These are phyloP conservation scores for Canavalia ensiformis DNA, from an alignment of 306 rosid species.

Conservation along the genomic window DNA sequence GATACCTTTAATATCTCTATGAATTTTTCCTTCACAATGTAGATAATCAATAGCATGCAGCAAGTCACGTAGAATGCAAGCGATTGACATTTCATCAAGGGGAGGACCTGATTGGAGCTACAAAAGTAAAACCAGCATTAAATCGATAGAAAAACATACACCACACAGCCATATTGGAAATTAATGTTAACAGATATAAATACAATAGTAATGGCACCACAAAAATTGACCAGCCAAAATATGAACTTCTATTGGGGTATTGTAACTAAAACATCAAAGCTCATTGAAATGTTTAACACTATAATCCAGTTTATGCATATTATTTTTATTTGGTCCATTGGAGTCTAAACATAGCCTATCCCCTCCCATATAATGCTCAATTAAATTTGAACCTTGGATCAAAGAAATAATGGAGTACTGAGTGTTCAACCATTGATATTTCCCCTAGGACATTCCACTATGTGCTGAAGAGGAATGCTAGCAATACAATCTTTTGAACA, in stretches of 20 bases:
- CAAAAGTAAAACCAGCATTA: conserved; percentile 51
- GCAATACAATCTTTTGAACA: too few species aligned
- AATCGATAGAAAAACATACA: conserved; percentile 32
- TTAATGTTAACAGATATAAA: conserved; percentile 5
- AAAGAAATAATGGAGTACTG: background rate
- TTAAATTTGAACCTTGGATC: conserved; percentile 25
- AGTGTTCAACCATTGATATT: conserved; percentile 16
- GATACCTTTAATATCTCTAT: conserved; percentile 96
- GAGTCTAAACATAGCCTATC: conserved; percentile 10
- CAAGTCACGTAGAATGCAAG: conserved; percentile 93
- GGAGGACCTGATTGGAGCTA: conserved; percentile 98
- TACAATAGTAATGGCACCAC: background rate
- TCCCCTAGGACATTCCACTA: background rate
- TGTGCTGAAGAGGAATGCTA: too few species aligned
- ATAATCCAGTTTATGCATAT: conserved; percentile 17
- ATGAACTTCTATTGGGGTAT: background rate
- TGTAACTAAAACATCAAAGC: background rate
- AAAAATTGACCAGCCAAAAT: conserved; percentile 20
- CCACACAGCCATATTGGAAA: conserved; percentile 18
- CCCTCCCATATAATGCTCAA: conserved; percentile 1
- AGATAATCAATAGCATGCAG: conserved; percentile 95
- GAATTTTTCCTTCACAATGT: conserved; percentile 95
- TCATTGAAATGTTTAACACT: conserved; percentile 23
- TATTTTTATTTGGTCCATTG: conserved; percentile 23
- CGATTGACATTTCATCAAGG: conserved; percentile 94